Conservation (phyloP, 164 flowering plant species). For the Warburgia ugandensis region DNA sequence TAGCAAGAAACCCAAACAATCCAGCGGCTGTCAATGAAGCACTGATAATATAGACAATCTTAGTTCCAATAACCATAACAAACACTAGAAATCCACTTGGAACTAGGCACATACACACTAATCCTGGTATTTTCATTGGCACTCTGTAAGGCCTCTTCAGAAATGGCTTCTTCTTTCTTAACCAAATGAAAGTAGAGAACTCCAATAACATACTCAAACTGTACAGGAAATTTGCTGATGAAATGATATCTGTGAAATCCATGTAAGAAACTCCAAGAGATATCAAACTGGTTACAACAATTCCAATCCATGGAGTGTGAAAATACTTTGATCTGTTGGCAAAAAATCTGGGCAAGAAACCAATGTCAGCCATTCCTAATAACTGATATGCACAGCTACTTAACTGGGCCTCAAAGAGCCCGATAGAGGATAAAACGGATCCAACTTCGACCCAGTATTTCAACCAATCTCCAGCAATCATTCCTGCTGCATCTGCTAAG, state of each 20-base stretch:
- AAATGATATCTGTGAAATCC: conserved; percentile 36
- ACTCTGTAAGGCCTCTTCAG: conserved; percentile 43
- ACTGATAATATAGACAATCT: conserved; percentile 30
- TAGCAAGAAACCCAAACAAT: conserved; percentile 24
- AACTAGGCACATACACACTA: conserved; percentile 41
- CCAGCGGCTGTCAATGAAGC: conserved; percentile 26
- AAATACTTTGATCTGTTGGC: conserved; percentile 35
- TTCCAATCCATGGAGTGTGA: conserved; percentile 54
- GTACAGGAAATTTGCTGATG: conserved; percentile 54
- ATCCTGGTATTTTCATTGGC: conserved; percentile 26
- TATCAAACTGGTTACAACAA: conserved; percentile 29
- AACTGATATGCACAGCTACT: conserved; percentile 49
- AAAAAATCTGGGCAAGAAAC: conserved; percentile 29
- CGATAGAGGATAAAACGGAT: conserved; percentile 40
- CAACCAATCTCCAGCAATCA: conserved; percentile 52
- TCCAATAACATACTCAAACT: conserved; percentile 62
- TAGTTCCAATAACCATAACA: conserved; percentile 37
- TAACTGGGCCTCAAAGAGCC: conserved; percentile 57
- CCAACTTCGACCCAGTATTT: conserved; percentile 45
- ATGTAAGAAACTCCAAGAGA: conserved; percentile 36
- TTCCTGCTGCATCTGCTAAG: conserved; percentile 42
- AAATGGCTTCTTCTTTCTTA: conserved; percentile 35
- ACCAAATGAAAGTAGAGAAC: conserved; percentile 48
- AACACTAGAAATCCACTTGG: conserved; percentile 46
- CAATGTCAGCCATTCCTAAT: conserved; percentile 55